Evolutionary conservation across 139 green algal species (phyloP).

Genomic region (Auxenochlorella protothecoides): DNA sequence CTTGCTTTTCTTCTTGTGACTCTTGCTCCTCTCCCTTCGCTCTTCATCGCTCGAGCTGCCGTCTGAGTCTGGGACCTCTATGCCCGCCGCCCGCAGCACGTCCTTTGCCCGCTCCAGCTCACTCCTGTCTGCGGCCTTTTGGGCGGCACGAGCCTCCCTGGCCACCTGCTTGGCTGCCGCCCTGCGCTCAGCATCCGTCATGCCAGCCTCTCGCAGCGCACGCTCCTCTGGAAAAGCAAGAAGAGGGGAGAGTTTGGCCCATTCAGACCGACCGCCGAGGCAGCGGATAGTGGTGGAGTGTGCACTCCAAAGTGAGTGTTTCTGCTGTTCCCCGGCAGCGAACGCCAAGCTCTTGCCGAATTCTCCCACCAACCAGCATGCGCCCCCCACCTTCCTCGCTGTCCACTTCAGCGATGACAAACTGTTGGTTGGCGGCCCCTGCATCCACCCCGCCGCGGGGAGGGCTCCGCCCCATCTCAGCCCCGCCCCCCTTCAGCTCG

Average conservation of each 20-base stretch:
- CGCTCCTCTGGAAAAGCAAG: too few species aligned
- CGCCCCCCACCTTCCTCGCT: slow-evolving; percentile 13
- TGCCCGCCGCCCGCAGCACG: neutral
- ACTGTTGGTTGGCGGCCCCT: slow-evolving; percentile 31
- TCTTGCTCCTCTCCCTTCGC: slow-evolving; percentile 1
- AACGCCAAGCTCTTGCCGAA: neutral
- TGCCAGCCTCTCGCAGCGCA: too few species aligned
- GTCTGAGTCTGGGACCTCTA: neutral
- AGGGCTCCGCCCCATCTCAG: slow-evolving; percentile 17
- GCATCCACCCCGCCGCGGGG: slow-evolving; percentile 26
- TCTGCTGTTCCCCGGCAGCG: too few species aligned
- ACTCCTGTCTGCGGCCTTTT: neutral
- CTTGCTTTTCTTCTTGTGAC: slow-evolving; percentile 16
- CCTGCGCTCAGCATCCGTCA: too few species aligned
- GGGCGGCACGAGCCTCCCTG: too few species aligned
- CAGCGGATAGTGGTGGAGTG: too few species aligned
- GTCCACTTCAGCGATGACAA: slow-evolving; percentile 31
- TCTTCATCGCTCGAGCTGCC: slow-evolving; percentile 1
- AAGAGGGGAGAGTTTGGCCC: too few species aligned
- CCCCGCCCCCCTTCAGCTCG: slow-evolving; percentile 20
- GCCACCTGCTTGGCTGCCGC: too few species aligned
- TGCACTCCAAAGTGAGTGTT: too few species aligned
- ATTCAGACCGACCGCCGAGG: too few species aligned
- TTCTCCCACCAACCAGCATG: neutral
- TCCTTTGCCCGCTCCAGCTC: neutral